phyloP scores from a whole-genome alignment of 768 basidiomycete genomes.

The Suillus hirtellus region DNA sequence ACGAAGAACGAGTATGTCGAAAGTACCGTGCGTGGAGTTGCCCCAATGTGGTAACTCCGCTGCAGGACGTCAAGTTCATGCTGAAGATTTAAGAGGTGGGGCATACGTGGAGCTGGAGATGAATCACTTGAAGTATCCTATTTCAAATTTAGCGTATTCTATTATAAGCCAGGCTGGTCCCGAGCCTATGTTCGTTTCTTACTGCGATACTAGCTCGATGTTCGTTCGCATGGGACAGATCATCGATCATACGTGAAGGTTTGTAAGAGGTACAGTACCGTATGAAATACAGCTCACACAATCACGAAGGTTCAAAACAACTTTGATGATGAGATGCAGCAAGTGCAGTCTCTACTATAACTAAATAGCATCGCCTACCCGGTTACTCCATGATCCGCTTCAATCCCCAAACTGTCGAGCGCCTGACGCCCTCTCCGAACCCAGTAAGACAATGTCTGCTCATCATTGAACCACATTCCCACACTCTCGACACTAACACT shows the following conservation, averaged over 20 bases:
- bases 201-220: not conserved
- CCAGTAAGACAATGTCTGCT: constrained; percentile 48
- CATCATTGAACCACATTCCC: constrained; percentile 56
- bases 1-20: too few species aligned
- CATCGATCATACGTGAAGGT: not conserved
- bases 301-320: not conserved
- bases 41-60: too few species aligned
- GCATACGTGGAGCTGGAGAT: too few species aligned
- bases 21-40: too few species aligned
- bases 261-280: not conserved
- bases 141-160: too few species aligned
- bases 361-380: constrained; percentile 12
- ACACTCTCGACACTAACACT: constrained; percentile 13
- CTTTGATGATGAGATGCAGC: not conserved
- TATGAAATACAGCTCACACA: not conserved
- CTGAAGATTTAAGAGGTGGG: too few species aligned
- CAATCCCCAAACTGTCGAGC: constrained; percentile 49
- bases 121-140: too few species aligned
- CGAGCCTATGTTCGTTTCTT: too few species aligned
- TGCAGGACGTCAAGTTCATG: too few species aligned
- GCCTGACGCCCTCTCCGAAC: constrained; percentile 49
- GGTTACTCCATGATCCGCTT: constrained; percentile 44
- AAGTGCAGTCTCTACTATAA: not conserved
- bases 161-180: too few species aligned
- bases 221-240: not conserved